Conservation (phyloP, 2,329 filamentous ascomycete species). For the Aspergillus latus region DNA sequence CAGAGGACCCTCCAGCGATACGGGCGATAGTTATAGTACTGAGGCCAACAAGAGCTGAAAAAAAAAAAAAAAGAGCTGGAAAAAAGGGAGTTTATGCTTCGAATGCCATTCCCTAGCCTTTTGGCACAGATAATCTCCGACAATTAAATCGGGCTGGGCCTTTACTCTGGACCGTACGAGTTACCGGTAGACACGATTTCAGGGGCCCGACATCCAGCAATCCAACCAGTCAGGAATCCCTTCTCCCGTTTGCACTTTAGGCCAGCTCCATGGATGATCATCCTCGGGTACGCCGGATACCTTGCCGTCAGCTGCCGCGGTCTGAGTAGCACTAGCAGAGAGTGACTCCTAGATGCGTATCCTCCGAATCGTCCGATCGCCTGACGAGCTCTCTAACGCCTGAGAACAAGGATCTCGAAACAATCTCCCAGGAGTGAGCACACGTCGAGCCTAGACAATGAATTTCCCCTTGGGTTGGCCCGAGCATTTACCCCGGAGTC, state of each 20-base stretch:
- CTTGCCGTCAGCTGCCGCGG: background rate
- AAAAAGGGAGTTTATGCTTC: background rate
- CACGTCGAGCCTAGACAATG: no score
- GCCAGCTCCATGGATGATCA: background rate
- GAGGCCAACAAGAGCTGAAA: no score
- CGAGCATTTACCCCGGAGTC: conserved; percentile 7
- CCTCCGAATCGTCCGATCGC: background rate
- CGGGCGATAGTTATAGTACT: no score
- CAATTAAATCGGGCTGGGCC: background rate
- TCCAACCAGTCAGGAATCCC: conserved; percentile 18
- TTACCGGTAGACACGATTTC: background rate
- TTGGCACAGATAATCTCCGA: background rate
- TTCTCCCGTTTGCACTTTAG: background rate
- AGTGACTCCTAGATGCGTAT: background rate
- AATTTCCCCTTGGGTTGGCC: conserved; percentile 10
- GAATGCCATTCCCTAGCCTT: background rate
- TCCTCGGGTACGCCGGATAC: background rate
- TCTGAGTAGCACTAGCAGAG: background rate
- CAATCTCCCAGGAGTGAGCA: no score
- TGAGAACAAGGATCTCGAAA: background rate
- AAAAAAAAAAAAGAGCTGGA: background rate
- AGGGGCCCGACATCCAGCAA: background rate
- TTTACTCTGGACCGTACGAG: background rate
- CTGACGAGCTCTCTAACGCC: background rate
- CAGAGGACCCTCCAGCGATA: background rate